phyloP scores from a whole-genome alignment of 2,329 filamentous ascomycete species.

The Aspergillus ibericus region DNA sequence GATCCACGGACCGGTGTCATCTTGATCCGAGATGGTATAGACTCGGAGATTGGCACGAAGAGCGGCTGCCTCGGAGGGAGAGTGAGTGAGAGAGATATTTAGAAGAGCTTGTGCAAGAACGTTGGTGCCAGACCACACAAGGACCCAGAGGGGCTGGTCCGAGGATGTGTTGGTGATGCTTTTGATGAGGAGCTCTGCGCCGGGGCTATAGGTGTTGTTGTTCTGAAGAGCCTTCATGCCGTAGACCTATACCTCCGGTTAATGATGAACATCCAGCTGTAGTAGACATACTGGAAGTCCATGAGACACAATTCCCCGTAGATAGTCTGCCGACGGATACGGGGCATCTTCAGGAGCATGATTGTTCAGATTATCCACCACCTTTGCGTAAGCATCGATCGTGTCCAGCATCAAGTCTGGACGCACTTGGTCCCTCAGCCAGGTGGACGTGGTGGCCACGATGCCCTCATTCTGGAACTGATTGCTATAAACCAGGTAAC shows the following conservation, averaged over 20 bases:
- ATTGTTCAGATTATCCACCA: slow-evolving; percentile 49
- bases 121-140: slow-evolving; percentile 57
- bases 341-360: slow-evolving; percentile 48
- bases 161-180: slow-evolving; percentile 36
- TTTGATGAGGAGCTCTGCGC: slow-evolving; percentile 47
- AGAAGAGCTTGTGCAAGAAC: slow-evolving; percentile 52
- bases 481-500: slow-evolving; percentile 45
- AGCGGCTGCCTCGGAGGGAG: slow-evolving; percentile 30
- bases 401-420: slow-evolving; percentile 48
- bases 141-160: slow-evolving; percentile 51
- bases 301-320: slow-evolving; percentile 38
- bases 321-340: slow-evolving; percentile 43
- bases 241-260: slow-evolving; percentile 9
- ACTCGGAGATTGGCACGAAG: slow-evolving; percentile 50
- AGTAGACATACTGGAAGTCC: slow-evolving; percentile 40
- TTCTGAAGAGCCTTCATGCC: slow-evolving; percentile 39
- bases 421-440: slow-evolving; percentile 43
- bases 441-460: slow-evolving; percentile 48
- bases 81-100: slow-evolving; percentile 25
- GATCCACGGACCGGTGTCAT: slow-evolving; percentile 59
- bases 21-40: slow-evolving; percentile 61
- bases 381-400: slow-evolving; percentile 45
- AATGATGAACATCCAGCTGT: slow-evolving; percentile 3
- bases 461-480: slow-evolving; percentile 48
- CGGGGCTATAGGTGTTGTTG: slow-evolving; percentile 39